Conservation (phyloP, 2,329 filamentous ascomycete genomes). For the Colletotrichum salicis region DNA sequence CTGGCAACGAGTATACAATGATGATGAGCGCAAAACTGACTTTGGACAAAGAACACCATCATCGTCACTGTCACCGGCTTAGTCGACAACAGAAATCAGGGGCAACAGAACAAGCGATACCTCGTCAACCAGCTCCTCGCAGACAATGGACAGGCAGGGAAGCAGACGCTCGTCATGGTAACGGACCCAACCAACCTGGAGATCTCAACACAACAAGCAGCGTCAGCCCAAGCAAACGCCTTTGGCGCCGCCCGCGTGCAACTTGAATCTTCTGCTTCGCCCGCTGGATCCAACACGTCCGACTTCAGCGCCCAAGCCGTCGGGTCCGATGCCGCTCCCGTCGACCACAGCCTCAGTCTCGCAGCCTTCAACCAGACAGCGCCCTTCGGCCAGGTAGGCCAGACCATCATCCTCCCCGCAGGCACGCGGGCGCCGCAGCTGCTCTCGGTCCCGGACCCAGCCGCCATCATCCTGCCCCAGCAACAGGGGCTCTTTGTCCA, state of each 20-base stretch:
- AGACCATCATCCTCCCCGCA: slow-evolving; percentile 49
- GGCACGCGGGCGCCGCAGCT: slow-evolving; percentile 44
- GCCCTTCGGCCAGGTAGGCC: slow-evolving; percentile 47
- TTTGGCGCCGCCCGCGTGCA: slow-evolving; percentile 25
- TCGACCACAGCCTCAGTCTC: slow-evolving; percentile 34
- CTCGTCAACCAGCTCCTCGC: slow-evolving; percentile 52
- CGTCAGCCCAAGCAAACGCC: slow-evolving; percentile 40
- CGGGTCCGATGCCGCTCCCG: slow-evolving; percentile 9
- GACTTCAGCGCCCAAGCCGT: slow-evolving; percentile 36
- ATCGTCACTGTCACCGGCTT: slow-evolving; percentile 51
- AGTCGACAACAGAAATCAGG: slow-evolving; percentile 46
- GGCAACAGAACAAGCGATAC: slow-evolving; percentile 47
- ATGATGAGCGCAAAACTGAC: background rate
- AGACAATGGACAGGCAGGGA: slow-evolving; percentile 48
- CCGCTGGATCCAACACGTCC: slow-evolving; percentile 25
- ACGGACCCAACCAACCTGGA: slow-evolving; percentile 49
- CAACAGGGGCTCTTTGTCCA: slow-evolving; percentile 48
- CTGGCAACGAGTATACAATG: background rate
- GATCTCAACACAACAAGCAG: slow-evolving; percentile 39
- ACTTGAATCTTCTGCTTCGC: slow-evolving; percentile 2
- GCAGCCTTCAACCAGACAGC: slow-evolving; percentile 43
- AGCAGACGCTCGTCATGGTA: slow-evolving; percentile 51
- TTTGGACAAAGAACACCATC: slow-evolving; percentile 45
- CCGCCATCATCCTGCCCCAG: slow-evolving; percentile 49
- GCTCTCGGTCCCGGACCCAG: slow-evolving; percentile 49